Base-by-base conservation (phyloP, 257 asterid genomes). In the Salvia splendens region DNA sequence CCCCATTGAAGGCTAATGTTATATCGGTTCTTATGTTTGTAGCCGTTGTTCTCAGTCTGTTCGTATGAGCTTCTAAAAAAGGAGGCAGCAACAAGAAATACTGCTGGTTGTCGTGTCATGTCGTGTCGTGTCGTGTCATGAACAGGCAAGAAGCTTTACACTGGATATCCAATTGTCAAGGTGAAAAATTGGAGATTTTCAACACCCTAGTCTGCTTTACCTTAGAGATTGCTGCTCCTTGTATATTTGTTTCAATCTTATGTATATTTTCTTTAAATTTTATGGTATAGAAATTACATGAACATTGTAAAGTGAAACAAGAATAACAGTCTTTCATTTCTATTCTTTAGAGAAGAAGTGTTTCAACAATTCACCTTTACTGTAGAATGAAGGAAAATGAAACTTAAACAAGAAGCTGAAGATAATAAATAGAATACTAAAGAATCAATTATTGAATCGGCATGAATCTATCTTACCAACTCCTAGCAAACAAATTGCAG, bases 41-140 rank as follows among this genome's bases (percentile, higher is more conserved):
- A 8, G 79, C 64, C 12, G 28, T 60, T n/a, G 33, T 68, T 48
- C 57, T 82, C 55, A n/a, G 42, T 61, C 72, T 82, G 52, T 45
- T 71, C 2, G 56, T 14, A 47, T 70, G 70, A 70, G 74, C 50
- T 24, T 36, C 30, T 24, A 9, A 10, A 50, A 14, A 35, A 11
- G 1, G 50, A 60, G 40, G 48, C 51, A 48, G 61, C 40, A 7
- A 17, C n/a, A 0, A 3, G 41, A 11, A 12, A 54, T 54, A 15
- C 9, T 57, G 61, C 61, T 47, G 43, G 33, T 35, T 14, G 24
- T 47, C 64, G 9, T 49, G 9, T 32, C 15, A 5, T 20, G n/a
- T 8, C 12, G 7, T 3, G 3, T 47, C 64, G 9, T 49, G 9
- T 32, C 15, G 11, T 20, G n/a, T 8, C 12, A 9, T 3, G 3